Evolutionary conservation across 495 filamentous ascomycete species (phyloP).

Genomic region (Penicillium steckii): DNA sequence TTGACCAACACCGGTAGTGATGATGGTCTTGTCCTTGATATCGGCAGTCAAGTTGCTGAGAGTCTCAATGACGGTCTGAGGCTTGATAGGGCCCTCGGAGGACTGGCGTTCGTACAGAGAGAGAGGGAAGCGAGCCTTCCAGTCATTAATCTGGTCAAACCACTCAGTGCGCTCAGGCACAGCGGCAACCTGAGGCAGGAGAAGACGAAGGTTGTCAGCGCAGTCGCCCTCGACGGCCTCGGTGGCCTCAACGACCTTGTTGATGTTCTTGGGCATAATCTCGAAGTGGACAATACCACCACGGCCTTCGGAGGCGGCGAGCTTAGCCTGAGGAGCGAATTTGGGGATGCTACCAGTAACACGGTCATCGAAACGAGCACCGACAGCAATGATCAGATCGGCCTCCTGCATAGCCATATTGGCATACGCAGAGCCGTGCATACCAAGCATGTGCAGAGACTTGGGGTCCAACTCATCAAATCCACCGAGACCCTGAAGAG

Average conservation of each 20-base stretch:
- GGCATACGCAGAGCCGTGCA: constrained; percentile 64
- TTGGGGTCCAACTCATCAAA: constrained; percentile 60
- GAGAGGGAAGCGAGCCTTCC: constrained; percentile 85
- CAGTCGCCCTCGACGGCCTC: constrained; percentile 64
- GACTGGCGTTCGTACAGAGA: constrained; percentile 69
- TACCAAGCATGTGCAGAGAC: constrained; percentile 64
- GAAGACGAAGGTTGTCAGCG: constrained; percentile 62
- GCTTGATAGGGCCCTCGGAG: constrained; percentile 75
- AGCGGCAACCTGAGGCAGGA: constrained; percentile 66
- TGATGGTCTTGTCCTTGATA: constrained; percentile 77
- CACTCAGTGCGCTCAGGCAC: constrained; percentile 71
- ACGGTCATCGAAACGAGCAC: constrained; percentile 65
- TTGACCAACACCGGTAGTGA: constrained; percentile 91
- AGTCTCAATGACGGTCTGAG: constrained; percentile 83
- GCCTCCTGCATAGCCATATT: constrained; percentile 67
- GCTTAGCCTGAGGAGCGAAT: constrained; percentile 58
- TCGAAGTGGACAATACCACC: constrained; percentile 67
- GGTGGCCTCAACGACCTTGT: constrained; percentile 63
- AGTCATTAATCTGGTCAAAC: constrained; percentile 84
- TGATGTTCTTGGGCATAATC: constrained; percentile 64
- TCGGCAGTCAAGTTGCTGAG: constrained; percentile 71
- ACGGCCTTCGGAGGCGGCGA: constrained; percentile 54
- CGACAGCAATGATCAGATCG: constrained; percentile 61
- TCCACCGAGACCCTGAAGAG: constrained; percentile 63
- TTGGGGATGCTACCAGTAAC: constrained; percentile 53